A percentile compares a stretch with the other conserved stretches of the same genome.
These are phyloP conservation scores for Eucalyptus sp. DNA, from an alignment of 345 rosid genomes.

Conservation along the genomic window DNA sequence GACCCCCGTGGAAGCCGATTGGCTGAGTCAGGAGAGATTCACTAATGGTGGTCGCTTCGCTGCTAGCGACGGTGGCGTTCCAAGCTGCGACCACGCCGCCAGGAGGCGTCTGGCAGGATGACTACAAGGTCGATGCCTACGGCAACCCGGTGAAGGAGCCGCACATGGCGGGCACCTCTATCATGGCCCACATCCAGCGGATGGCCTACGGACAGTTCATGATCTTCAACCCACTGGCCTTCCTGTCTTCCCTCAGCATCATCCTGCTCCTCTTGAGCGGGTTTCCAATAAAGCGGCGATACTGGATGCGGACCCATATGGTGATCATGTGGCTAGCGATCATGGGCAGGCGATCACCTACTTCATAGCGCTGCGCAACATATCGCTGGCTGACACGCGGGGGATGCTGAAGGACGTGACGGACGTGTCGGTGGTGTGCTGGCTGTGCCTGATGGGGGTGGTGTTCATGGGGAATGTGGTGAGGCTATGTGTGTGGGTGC, in stretches of 20 bases:
- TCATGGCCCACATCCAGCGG: slow-evolving; percentile 3
- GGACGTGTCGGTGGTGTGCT: not conserved
- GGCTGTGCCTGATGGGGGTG: not conserved
- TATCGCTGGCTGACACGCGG: not conserved
- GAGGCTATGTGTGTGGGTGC: not conserved
- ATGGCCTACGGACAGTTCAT: not conserved
- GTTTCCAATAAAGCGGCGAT: not conserved
- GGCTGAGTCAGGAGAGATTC: too few relatives aligned
- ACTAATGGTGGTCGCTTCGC: slow-evolving; percentile 9
- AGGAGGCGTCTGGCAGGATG: slow-evolving; percentile 6
- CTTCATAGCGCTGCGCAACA: not conserved
- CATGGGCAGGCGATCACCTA: not conserved
- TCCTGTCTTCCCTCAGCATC: slow-evolving; percentile 6
- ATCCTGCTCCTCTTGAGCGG: slow-evolving; percentile 7
- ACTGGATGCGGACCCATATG: not conserved
- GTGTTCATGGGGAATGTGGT: not conserved
- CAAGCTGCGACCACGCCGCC: slow-evolving; percentile 15
- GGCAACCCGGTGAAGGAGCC: not conserved
- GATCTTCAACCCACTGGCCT: slow-evolving; percentile 3
- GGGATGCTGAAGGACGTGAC: not conserved
- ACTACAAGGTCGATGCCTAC: not conserved
- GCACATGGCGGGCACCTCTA: slow-evolving; percentile 1
- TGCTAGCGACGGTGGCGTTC: slow-evolving; percentile 6
- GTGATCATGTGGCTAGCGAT: slow-evolving; percentile 3
- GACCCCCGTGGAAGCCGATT: too few relatives aligned